Conservation (phyloP, 371 early-diverging fungal species). For the Gilbertella persicaria region DNA sequence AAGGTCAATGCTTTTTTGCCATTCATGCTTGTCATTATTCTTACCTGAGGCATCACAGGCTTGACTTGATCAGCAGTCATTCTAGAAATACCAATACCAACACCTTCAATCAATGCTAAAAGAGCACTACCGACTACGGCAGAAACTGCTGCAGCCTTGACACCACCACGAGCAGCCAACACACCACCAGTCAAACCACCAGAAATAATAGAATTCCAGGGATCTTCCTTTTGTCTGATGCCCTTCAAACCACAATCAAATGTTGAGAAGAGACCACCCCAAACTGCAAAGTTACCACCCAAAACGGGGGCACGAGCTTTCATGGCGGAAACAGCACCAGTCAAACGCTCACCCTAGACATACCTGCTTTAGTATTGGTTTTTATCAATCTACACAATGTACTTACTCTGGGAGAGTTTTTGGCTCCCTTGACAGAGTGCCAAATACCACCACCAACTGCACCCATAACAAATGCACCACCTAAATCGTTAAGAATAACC, state of each 20-base stretch:
- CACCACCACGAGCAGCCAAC: slow-evolving; percentile 91
- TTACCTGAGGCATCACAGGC: slow-evolving; percentile 65
- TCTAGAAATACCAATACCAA: slow-evolving; percentile 76
- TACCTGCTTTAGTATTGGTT: not conserved
- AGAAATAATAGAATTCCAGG: slow-evolving; percentile 91
- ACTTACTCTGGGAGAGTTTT: slow-evolving; percentile 91
- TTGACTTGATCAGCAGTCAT: slow-evolving; percentile 58
- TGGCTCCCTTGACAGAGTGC: slow-evolving; percentile 96
- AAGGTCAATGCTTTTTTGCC: no score
- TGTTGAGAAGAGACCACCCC: slow-evolving; percentile 96
- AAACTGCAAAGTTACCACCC: slow-evolving; percentile 97
- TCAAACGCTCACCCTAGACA: slow-evolving; percentile 82
- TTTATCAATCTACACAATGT: not conserved
- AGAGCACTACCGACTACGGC: slow-evolving; percentile 92
- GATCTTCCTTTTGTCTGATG: slow-evolving; percentile 94
- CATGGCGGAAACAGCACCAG: slow-evolving; percentile 85
- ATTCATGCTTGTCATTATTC: not conserved
- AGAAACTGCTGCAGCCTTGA: slow-evolving; percentile 78
- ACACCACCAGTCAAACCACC: slow-evolving; percentile 96
- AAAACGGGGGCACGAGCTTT: slow-evolving; percentile 94
- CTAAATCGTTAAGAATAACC: slow-evolving; percentile 95
- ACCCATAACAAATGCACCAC: slow-evolving; percentile 97
- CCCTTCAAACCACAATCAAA: slow-evolving; percentile 94
- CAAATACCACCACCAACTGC: slow-evolving; percentile 94
- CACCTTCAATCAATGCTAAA: slow-evolving; percentile 94